A percentile compares a stretch with the other conserved stretches of the same genome.
Evolutionary conservation across 2,329 filamentous ascomycete genomes (phyloP).

Genomic region (Cladosporium sp.): DNA sequence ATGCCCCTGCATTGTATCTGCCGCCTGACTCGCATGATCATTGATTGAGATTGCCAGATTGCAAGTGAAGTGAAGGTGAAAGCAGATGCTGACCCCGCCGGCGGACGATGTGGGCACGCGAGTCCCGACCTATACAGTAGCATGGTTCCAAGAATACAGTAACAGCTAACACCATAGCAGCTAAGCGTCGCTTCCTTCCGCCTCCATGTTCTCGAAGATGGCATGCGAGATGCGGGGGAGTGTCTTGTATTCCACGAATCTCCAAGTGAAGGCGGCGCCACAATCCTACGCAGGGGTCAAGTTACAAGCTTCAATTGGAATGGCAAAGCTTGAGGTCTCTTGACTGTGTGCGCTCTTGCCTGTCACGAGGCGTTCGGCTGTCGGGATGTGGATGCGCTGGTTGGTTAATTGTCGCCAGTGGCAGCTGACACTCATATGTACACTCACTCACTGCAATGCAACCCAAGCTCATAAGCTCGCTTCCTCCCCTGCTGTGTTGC

Average conservation of each 20-base stretch:
- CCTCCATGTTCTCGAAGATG: background rate
- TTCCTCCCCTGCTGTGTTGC: background rate
- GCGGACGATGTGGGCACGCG: background rate
- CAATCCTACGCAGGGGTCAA: background rate
- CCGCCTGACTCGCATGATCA: background rate
- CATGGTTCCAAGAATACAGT: background rate
- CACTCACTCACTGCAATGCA: slow-evolving; percentile 9
- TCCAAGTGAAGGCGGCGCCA: slow-evolving; percentile 9
- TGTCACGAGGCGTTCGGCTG: slow-evolving; percentile 1
- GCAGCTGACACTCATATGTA: background rate
- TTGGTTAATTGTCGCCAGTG: background rate
- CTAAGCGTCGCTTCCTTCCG: slow-evolving; percentile 1
- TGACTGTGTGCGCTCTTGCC: background rate
- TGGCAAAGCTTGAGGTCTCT: slow-evolving; percentile 4
- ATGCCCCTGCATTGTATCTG: background rate
- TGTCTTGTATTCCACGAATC: slow-evolving; percentile 14
- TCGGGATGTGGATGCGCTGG: slow-evolving; percentile 7
- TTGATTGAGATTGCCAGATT: background rate
- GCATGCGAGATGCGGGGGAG: slow-evolving; percentile 13
- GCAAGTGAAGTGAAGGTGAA: background rate
- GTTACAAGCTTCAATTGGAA: background rate
- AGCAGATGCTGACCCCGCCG: background rate
- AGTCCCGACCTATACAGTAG: background rate
- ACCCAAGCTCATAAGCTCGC: slow-evolving; percentile 6
- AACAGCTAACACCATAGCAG: background rate